These are phyloP conservation scores for Epichloe typhina DNA, from an alignment of 2,329 filamentous ascomycete species.

Conservation along the genomic window DNA sequence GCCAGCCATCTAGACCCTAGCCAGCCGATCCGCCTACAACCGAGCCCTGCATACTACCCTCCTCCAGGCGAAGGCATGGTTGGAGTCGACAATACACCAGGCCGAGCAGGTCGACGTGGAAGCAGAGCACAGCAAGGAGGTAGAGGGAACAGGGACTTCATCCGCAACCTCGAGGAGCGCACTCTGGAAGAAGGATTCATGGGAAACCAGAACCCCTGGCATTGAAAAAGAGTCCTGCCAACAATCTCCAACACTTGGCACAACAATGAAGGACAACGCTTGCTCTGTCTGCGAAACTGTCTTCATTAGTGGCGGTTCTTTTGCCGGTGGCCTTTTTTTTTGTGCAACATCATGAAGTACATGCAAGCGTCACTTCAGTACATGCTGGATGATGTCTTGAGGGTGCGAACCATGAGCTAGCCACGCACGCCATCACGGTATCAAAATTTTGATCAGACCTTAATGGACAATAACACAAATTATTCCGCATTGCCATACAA, in stretches of 20 bases:
- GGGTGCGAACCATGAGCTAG: neutral
- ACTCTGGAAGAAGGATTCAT: conserved; percentile 89
- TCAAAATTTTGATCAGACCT: neutral
- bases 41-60: conserved; percentile 93
- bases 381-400: neutral
- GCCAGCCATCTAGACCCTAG: conserved; percentile 92
- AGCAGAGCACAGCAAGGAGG: conserved; percentile 54
- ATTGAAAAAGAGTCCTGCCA: conserved; percentile 35
- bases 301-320: neutral
- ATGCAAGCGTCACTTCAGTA: neutral
- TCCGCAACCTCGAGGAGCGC: conserved; percentile 85
- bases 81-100: conserved; percentile 43
- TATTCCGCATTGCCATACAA: neutral
- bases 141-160: conserved; percentile 69
- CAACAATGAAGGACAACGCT: neutral
- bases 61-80: conserved; percentile 75
- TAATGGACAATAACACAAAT: neutral
- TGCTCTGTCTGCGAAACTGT: neutral
- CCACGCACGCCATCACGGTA: neutral
- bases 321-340: neutral
- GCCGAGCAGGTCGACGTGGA: conserved; percentile 55
- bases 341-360: neutral
- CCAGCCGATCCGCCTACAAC: conserved; percentile 84
- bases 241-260: neutral
- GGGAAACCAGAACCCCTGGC: conserved; percentile 49